Conservation (phyloP, 805 yeast species). For the Tetrapisispora phaffii region DNA sequence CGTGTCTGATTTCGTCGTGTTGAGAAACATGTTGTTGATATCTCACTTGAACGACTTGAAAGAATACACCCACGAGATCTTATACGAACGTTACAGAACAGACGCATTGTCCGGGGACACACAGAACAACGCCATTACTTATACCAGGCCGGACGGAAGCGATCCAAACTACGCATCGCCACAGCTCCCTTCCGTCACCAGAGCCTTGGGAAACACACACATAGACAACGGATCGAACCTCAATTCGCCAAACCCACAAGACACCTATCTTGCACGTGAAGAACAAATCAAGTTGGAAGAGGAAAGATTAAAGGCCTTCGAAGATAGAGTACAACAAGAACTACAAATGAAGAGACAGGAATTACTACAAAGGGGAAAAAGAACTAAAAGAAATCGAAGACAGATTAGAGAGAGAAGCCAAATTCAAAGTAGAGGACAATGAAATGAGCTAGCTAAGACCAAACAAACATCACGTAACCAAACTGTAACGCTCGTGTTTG, state of each 20-base stretch:
- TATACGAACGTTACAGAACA: conserved; percentile 86
- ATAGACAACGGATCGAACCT: not conserved
- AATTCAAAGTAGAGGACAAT: conserved; percentile 1
- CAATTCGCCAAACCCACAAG: conserved; percentile 14
- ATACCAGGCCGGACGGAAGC: not conserved
- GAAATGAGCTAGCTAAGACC: not conserved
- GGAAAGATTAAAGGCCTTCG: conserved; percentile 76
- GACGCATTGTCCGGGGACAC: conserved; percentile 62
- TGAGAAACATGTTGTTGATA: conserved; percentile 70
- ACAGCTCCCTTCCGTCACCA: conserved; percentile 4
- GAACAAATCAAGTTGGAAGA: conserved; percentile 85
- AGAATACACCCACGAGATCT: conserved; percentile 76
- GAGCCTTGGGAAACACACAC: not conserved
- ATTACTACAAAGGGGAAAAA: conserved; percentile 73
- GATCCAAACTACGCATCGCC: conserved; percentile 1
- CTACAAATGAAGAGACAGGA: conserved; percentile 72
- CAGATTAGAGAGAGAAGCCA: conserved; percentile 51
- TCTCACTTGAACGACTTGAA: conserved; percentile 82
- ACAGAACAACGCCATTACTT: conserved; percentile 3
- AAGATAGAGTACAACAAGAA: conserved; percentile 83
- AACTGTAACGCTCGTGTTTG: too few relatives aligned
- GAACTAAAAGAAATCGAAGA: conserved; percentile 77
- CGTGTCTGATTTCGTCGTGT: conserved; percentile 66
- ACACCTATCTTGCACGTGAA: conserved; percentile 57
- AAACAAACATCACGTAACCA: too few relatives aligned